phyloP scores from a whole-genome alignment of 352 stramenopile genomes.

The Aphanomyces invadans region DNA sequence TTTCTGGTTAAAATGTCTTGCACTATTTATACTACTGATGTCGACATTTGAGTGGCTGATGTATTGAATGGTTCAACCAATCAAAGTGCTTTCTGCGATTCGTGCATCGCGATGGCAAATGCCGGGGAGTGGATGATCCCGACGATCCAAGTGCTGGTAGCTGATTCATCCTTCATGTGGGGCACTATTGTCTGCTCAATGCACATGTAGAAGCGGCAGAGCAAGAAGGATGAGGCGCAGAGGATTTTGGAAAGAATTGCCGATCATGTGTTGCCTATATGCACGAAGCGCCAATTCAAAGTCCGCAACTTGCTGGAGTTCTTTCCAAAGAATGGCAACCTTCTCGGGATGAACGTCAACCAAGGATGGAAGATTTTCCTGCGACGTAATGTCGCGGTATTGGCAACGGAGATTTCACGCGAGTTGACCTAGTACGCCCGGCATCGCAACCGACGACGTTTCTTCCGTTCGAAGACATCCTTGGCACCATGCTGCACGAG shows the following conservation, averaged over 20 bases:
- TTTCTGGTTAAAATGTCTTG: too few relatives aligned
- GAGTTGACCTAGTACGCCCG: slow-evolving; percentile 33
- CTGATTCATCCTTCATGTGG: not conserved
- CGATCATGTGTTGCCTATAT: slow-evolving; percentile 44
- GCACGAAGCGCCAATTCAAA: slow-evolving; percentile 43
- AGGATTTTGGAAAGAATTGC: slow-evolving; percentile 42
- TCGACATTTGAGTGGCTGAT: not conserved
- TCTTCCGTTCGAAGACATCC: slow-evolving; percentile 45
- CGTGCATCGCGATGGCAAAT: not conserved
- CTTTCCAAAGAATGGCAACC: slow-evolving; percentile 43
- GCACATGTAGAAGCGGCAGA: slow-evolving; percentile 16
- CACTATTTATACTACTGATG: too few relatives aligned
- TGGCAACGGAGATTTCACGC: not conserved
- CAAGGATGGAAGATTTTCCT: slow-evolving; percentile 62
- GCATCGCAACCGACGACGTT: slow-evolving; percentile 29
- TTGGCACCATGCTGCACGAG: slow-evolving; percentile 68
- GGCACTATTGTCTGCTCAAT: not conserved
- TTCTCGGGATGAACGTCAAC: slow-evolving; percentile 80
- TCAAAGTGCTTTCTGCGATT: not conserved
- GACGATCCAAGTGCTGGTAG: slow-evolving; percentile 19
- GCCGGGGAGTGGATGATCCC: slow-evolving; percentile 6
- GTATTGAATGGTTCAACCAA: not conserved
- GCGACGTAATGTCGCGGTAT: slow-evolving; percentile 31
- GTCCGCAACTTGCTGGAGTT: slow-evolving; percentile 57
- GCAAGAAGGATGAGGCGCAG: slow-evolving; percentile 24